Evolutionary conservation across 2,329 filamentous ascomycete genomes (phyloP).

Genomic region (Pseudogymnoascus sp.): DNA sequence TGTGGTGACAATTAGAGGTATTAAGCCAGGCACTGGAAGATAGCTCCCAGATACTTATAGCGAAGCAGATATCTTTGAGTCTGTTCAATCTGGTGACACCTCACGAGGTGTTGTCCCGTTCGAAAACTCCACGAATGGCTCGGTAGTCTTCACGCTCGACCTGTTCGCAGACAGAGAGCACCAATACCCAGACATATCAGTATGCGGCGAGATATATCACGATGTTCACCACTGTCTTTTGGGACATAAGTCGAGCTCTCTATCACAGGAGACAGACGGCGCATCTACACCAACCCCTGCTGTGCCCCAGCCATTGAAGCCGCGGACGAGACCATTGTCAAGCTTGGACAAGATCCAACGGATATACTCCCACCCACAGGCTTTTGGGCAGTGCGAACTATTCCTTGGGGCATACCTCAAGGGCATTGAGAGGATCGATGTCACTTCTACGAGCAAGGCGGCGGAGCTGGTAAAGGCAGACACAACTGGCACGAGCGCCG

Average conservation of each 20-base stretch:
- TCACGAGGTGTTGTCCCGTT: conserved; percentile 80
- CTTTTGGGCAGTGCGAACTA: conserved; percentile 78
- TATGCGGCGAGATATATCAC: conserved; percentile 79
- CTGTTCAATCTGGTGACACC: conserved; percentile 59
- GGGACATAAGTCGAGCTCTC: conserved; percentile 34
- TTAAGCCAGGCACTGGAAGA: conserved; percentile 4
- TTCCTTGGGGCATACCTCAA: conserved; percentile 67
- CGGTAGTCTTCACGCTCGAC: conserved; percentile 83
- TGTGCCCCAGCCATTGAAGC: conserved; percentile 37
- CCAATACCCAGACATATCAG: conserved; percentile 58
- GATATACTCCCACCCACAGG: conserved; percentile 90
- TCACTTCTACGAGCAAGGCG: conserved; percentile 75
- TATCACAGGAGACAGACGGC: not conserved
- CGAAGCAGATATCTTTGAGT: conserved; percentile 63
- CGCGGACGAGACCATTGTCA: conserved; percentile 39
- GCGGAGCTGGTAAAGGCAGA: conserved; percentile 66
- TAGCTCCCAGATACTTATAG: not conserved
- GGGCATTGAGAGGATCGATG: conserved; percentile 71
- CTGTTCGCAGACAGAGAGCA: conserved; percentile 68
- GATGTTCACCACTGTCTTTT: conserved; percentile 83
- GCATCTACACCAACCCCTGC: conserved; percentile 43
- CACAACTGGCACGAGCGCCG: conserved; percentile 54
- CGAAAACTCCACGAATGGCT: conserved; percentile 93
- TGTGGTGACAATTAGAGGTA: conserved; percentile 37
- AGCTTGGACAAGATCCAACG: conserved; percentile 57